Conservation (phyloP, 2,329 filamentous ascomycete species). For the Sclerotinia glacialis region DNA sequence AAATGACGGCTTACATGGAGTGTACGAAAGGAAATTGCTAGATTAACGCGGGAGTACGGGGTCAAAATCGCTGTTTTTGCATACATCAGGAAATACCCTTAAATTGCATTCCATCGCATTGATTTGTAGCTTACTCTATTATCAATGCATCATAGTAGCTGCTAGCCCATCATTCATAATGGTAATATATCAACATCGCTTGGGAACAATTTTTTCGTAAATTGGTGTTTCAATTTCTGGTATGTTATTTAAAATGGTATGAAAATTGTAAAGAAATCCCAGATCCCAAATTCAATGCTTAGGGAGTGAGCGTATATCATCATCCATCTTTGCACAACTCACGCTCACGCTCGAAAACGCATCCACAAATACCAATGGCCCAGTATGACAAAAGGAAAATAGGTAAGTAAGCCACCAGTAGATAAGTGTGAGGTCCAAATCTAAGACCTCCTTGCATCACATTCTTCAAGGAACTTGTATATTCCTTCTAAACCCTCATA, state of each 20-base stretch:
- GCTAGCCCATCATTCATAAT: neutral
- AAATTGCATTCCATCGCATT: conserved; percentile 1
- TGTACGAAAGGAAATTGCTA: neutral
- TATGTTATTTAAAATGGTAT: neutral
- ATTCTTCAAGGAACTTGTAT: conserved; percentile 62
- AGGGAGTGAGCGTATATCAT: neutral
- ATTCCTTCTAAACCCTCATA: conserved; percentile 64
- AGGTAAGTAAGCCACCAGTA: neutral
- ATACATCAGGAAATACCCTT: conserved; percentile 15
- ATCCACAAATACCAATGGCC: neutral
- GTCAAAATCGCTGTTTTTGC: conserved; percentile 13
- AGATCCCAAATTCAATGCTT: neutral
- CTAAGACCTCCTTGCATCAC: conserved; percentile 44
- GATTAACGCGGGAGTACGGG: conserved; percentile 7
- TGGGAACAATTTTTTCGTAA: neutral
- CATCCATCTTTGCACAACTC: neutral
- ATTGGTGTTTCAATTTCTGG: neutral
- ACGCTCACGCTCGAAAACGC: neutral
- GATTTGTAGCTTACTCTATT: neutral
- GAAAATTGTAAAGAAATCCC: neutral
- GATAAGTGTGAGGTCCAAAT: neutral
- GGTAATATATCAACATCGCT: neutral
- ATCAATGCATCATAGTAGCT: neutral
- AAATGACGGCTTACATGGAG: neutral
- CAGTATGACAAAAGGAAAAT: conserved; percentile 13